Percentiles rank a stretch among this genome's conserved stretches.
Conservation (phyloP, 192 early-diverging fungal species). For the Irineochytrium annulatum region DNA sequence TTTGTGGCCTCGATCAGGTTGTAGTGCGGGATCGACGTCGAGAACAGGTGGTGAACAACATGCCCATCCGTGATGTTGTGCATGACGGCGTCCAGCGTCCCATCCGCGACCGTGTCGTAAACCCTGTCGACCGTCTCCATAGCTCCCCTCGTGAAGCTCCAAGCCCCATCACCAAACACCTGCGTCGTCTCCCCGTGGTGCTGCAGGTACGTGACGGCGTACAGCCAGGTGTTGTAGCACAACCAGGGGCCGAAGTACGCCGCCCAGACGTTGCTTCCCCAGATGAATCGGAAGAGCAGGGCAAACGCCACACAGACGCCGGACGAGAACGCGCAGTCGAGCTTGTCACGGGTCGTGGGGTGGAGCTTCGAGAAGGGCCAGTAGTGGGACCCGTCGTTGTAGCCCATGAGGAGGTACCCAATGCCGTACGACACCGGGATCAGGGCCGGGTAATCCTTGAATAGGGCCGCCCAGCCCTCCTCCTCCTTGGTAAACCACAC, state of each 20-base stretch:
- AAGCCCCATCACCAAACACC: conserved; percentile 31
- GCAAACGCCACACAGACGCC: conserved; percentile 23
- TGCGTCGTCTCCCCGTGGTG: conserved; percentile 30
- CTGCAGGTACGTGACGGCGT: conserved; percentile 43
- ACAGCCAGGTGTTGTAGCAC: conserved; percentile 43
- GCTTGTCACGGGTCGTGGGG: conserved; percentile 22
- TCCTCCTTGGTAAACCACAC: conserved; percentile 28
- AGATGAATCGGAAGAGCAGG: conserved; percentile 9
- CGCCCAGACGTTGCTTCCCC: conserved; percentile 21
- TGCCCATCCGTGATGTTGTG: conserved; percentile 48
- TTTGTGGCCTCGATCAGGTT: conserved; percentile 39
- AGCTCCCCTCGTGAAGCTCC: conserved; percentile 36
- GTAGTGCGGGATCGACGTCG: conserved; percentile 43
- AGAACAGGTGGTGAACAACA: conserved; percentile 45
- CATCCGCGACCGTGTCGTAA: conserved; percentile 28
- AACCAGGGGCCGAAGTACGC: conserved; percentile 36
- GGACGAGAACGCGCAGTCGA: conserved; percentile 26
- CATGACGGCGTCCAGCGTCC: conserved; percentile 31
- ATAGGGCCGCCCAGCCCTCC: conserved; percentile 20
- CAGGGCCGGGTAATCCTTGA: conserved; percentile 35
- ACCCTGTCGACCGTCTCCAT: conserved; percentile 42
- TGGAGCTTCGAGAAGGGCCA: conserved; percentile 31
- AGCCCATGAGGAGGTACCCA: conserved; percentile 29
- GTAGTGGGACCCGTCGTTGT: conserved; percentile 34
- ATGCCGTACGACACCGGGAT: conserved; percentile 33